Conservation (phyloP, 441 rosid genomes). For the Erodium moschatum region DNA sequence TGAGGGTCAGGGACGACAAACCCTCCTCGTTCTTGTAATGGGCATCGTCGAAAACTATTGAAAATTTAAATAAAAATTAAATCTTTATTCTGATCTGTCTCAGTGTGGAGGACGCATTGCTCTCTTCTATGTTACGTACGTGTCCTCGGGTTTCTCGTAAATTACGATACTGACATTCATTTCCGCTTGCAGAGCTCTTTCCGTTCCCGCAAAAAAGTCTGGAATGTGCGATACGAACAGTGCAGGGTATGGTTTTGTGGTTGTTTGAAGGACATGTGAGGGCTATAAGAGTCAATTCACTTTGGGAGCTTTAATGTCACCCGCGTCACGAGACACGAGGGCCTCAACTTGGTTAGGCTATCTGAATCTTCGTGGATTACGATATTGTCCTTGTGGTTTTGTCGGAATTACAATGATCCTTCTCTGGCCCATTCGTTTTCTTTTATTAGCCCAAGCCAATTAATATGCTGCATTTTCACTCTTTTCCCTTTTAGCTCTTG, state of each 20-base stretch:
- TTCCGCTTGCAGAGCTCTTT: no score
- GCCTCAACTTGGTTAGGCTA: not conserved
- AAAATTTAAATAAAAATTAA: no score
- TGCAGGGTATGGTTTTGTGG: not conserved
- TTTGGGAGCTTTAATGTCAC: not conserved
- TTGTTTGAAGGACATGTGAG: not conserved
- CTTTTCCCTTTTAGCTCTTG: no score
- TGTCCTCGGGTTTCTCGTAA: not conserved
- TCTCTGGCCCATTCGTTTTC: no score
- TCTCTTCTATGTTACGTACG: no score
- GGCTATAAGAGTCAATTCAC: not conserved
- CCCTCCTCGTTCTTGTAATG: not conserved
- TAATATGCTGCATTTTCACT: no score
- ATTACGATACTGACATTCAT: not conserved
- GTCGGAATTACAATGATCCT: not conserved
- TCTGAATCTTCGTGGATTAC: not conserved
- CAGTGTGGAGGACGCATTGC: not conserved
- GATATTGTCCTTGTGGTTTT: not conserved
- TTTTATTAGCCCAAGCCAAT: not conserved
- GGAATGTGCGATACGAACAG: not conserved
- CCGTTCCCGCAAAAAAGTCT: not conserved
- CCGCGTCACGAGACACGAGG: not conserved
- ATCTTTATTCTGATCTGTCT: not conserved
- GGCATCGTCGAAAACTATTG: not conserved
- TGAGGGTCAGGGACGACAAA: no score